These are phyloP conservation scores for Chamaenerion angustifolium DNA, from an alignment of 345 rosid genomes.

Conservation along the genomic window DNA sequence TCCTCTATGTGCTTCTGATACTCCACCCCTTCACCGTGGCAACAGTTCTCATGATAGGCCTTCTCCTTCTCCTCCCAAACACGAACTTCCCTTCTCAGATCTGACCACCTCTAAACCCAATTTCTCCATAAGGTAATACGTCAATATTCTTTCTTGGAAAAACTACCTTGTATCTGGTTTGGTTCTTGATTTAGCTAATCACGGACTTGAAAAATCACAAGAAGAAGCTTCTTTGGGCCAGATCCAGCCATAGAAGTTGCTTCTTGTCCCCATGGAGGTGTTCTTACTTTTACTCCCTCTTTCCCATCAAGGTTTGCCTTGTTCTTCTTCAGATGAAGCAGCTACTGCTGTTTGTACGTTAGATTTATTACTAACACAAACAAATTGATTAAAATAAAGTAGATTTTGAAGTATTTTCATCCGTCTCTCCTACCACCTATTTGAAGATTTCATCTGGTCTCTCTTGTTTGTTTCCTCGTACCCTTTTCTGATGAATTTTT, in stretches of 20 bases:
- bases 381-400: no score
- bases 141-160: background rate
- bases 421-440: no score
- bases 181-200: background rate
- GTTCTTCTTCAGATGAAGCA: no score
- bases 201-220: no score
- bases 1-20: conserved; percentile 43
- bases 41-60: conserved; percentile 18
- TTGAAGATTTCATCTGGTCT: no score
- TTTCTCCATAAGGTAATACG: conserved; percentile 75
- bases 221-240: background rate
- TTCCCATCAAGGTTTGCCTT: no score
- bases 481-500: no score
- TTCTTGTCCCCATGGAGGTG: conserved; percentile 5
- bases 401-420: no score
- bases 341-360: no score
- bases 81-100: conserved; percentile 23
- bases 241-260: no score
- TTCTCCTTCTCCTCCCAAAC: conserved; percentile 12
- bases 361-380: no score
- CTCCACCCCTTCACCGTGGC: conserved; percentile 13
- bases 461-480: no score
- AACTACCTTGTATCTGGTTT: background rate
- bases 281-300: conserved; percentile 52
- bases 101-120: conserved; percentile 23